Conservation (phyloP, 2,329 filamentous ascomycete species). For the Exophiala xenobiotica region DNA sequence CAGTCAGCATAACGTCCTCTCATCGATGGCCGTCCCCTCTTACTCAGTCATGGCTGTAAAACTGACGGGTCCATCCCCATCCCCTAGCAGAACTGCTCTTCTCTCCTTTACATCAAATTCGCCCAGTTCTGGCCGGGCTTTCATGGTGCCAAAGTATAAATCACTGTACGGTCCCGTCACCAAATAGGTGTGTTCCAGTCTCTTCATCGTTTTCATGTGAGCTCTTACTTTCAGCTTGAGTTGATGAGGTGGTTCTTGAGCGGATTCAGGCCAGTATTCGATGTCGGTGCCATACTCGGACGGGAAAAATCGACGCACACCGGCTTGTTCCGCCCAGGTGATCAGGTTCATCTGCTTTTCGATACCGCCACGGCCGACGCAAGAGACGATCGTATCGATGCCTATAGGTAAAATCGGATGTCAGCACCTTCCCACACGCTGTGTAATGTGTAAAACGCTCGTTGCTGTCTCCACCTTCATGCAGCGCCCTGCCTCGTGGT, state of each 20-base stretch:
- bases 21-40: background rate
- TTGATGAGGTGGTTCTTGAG: constrained; percentile 66
- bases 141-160: constrained; percentile 54
- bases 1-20: constrained; percentile 5
- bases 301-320: constrained; percentile 64
- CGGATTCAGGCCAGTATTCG: constrained; percentile 59
- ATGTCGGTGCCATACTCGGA: constrained; percentile 68
- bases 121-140: constrained; percentile 45
- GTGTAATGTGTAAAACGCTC: background rate
- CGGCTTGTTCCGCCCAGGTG: constrained; percentile 55
- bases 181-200: constrained; percentile 63
- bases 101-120: constrained; percentile 59
- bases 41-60: constrained; percentile 72
- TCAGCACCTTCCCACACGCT: background rate
- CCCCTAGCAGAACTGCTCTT: constrained; percentile 61
- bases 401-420: constrained; percentile 25
- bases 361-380: constrained; percentile 64
- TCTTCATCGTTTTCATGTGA: constrained; percentile 50
- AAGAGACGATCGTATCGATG: constrained; percentile 65
- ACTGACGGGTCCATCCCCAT: constrained; percentile 61
- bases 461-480: background rate
- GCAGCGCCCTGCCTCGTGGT: background rate
- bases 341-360: constrained; percentile 63
- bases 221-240: constrained; percentile 67
- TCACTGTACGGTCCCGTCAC: constrained; percentile 70